Percentiles rank a stretch among this genome's conserved stretches.
phyloP scores from a whole-genome alignment of 179 eudicot species.

The Drosera spatulata region DNA sequence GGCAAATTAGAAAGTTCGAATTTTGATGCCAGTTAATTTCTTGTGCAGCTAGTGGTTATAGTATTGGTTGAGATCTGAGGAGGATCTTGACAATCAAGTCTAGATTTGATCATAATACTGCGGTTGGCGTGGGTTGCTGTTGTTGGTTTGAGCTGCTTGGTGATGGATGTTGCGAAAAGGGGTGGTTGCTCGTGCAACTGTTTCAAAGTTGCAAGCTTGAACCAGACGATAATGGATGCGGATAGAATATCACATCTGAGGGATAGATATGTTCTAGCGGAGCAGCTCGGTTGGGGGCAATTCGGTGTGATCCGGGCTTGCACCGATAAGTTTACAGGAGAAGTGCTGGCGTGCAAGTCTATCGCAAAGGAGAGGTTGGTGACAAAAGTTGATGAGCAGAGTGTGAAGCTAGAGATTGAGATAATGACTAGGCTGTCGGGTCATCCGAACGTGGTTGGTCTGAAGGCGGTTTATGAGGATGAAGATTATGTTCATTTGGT shows the following conservation, averaged over 20 bases:
- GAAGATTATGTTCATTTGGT: slow-evolving; percentile 63
- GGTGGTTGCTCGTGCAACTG: slow-evolving; percentile 25
- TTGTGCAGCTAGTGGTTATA: neutral
- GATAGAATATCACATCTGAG: slow-evolving; percentile 27
- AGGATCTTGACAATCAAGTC: neutral
- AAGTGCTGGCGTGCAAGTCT: slow-evolving; percentile 60
- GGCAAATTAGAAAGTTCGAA: neutral
- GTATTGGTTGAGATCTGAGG: neutral
- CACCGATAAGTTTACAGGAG: slow-evolving; percentile 48
- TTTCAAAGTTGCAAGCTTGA: slow-evolving; percentile 35
- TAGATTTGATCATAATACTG: neutral
- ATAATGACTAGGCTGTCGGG: slow-evolving; percentile 67
- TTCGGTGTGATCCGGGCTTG: slow-evolving; percentile 69
- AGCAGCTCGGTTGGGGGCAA: slow-evolving; percentile 69
- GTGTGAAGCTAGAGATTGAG: slow-evolving; percentile 78
- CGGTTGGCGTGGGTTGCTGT: neutral
- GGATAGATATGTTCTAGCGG: slow-evolving; percentile 46
- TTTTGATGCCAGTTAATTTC: neutral
- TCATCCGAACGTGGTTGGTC: slow-evolving; percentile 63
- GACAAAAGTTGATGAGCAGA: slow-evolving; percentile 48
- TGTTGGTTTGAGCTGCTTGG: slow-evolving; percentile 2
- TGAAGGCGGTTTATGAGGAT: slow-evolving; percentile 84
- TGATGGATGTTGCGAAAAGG: slow-evolving; percentile 42
- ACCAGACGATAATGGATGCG: slow-evolving; percentile 49
- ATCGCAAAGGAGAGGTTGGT: slow-evolving; percentile 59